Evolutionary conservation across 495 filamentous ascomycete genomes (phyloP), one percentile per base, ranked within the genome.

Genomic region (Penicillium soppii): DNA sequence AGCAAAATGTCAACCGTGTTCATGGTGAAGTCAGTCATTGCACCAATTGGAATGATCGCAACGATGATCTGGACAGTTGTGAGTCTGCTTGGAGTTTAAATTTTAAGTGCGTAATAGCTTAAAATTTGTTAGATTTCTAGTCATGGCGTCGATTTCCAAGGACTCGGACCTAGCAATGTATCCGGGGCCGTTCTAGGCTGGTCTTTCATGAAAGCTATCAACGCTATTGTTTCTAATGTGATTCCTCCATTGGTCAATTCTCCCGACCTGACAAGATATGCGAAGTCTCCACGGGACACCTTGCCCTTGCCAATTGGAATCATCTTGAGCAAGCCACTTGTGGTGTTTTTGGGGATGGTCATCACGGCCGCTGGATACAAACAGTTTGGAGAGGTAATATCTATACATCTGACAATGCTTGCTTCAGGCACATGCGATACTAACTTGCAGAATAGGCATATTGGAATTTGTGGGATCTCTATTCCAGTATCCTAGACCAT

Each of bases 241-340:
- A 54, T 40, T 12, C 50, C 54, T 0, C 37, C 54, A 19, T 21
- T 57, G 9, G 42, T 59, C 44, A 70, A 64, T 41, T 58, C 62
- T 50, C 62, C 67, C 2, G 67, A 70, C 41, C 50, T 70, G 42
- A 52, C 58, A 0, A 57, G 67, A n/a, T 70, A 68, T 37, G 55
- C 57, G 33, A 53, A 54, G 4, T 54, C 40, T 8, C 39, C 53
- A 4, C 47, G 47, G n/a, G 53, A 41, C 7, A 56, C 53, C 12
- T 51, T 40, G 47, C 47, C 53, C 0, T 42, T 46, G 39, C 26
- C 32, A 3, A 16, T 56, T 0, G 53, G 53, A 9, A 52, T 56
- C 19, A 35, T 56, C 7, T 44, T 50, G 21, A 60, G 57, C 30
- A 60, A 60, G 29, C 38, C 52, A 2, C 36, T 60, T 16, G 41